Evolutionary conservation across 768 basidiomycete species (phyloP).

Genomic region (button mushroom (Agaricus bisporus)): DNA sequence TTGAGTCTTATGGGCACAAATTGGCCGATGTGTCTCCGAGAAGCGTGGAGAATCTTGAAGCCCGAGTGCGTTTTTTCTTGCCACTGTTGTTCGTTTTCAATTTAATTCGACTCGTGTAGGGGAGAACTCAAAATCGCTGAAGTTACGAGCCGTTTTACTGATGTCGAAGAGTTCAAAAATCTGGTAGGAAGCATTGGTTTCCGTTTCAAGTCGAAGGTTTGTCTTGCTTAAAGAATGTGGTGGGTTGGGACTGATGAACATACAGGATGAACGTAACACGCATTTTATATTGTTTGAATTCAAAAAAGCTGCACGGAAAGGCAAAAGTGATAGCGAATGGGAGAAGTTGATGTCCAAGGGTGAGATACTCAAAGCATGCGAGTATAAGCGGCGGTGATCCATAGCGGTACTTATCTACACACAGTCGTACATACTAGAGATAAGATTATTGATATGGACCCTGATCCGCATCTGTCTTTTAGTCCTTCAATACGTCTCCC

Average conservation of each 20-base stretch:
- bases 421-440: neutral
- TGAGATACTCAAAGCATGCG: constrained; percentile 74
- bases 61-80: constrained; percentile 51
- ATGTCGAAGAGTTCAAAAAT: constrained; percentile 58
- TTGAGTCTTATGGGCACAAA: constrained; percentile 96
- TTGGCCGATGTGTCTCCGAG: constrained; percentile 87
- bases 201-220: constrained; percentile 61
- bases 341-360: constrained; percentile 43
- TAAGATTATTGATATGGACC: neutral
- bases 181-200: constrained; percentile 70
- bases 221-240: constrained; percentile 11
- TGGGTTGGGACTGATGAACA: neutral
- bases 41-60: constrained; percentile 85
- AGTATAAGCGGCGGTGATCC: constrained; percentile 80
- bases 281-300: constrained; percentile 88
- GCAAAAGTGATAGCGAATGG: constrained; percentile 57
- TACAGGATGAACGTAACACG: constrained; percentile 72
- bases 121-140: constrained; percentile 86
- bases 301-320: constrained; percentile 45
- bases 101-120: constrained; percentile 26
- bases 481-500: constrained; percentile 7
- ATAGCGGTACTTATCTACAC: neutral
- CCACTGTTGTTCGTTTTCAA: neutral
- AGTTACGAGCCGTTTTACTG: constrained; percentile 77
- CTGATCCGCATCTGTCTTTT: neutral